A percentile compares a stretch with the other conserved stretches of the same genome.
Conservation (phyloP, 164 flowering plant genomes). For the Kingdonia uniflora region DNA sequence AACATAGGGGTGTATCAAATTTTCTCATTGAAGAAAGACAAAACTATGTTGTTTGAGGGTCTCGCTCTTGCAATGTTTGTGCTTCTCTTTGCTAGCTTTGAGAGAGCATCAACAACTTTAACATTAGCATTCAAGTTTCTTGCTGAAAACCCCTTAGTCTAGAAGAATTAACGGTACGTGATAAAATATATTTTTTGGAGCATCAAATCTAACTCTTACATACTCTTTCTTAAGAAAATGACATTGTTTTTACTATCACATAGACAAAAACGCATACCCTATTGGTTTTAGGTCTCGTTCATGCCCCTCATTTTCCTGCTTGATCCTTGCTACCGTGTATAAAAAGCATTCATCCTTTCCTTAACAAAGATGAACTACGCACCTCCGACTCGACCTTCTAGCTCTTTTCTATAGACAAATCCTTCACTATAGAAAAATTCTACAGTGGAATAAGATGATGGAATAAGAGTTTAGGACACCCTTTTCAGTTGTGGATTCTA, state of each 20-base stretch:
- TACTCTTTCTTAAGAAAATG: neutral
- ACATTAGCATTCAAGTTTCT: conserved; percentile 19
- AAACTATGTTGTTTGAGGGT: conserved; percentile 16
- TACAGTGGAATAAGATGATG: too few species aligned
- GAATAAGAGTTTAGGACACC: too few species aligned
- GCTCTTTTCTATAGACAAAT: too few species aligned
- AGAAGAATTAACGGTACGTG: conserved; percentile 44
- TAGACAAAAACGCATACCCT: too few species aligned
- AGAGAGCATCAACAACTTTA: conserved; percentile 20
- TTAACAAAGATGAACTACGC: too few species aligned
- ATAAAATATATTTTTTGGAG: neutral
- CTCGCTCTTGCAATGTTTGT: conserved; percentile 21
- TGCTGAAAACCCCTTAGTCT: conserved; percentile 54
- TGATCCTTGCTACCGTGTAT: too few species aligned
- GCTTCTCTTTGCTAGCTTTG: conserved; percentile 28
- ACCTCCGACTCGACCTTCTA: too few species aligned
- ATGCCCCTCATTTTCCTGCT: too few species aligned
- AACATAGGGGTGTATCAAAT: neutral
- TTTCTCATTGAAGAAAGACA: conserved; percentile 17
- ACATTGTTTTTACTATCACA: too few species aligned
- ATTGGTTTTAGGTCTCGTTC: too few species aligned
- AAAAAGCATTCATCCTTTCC: too few species aligned
- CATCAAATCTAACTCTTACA: neutral
- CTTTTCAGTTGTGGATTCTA: conserved; percentile 16
- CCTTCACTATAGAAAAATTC: too few species aligned